Evolutionary conservation across 805 yeast species (phyloP), one percentile per base, ranked within the genome.

Genomic region (Vanderwaltozyma verrucispora): DNA sequence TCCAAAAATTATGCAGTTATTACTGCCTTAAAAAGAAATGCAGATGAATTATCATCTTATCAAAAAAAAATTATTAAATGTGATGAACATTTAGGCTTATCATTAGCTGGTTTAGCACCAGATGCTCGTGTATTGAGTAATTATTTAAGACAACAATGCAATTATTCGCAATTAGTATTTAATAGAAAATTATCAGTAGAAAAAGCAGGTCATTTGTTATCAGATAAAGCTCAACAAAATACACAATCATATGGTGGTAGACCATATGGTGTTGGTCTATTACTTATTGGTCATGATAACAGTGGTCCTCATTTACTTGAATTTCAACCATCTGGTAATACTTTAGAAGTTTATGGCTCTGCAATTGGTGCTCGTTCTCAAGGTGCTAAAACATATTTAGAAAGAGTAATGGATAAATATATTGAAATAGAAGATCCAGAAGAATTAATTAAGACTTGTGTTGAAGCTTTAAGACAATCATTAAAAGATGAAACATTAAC

Each of bases 351-450:
- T 57, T 75, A 73, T 49, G 97, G 95, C 26, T 79, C 96, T 11
- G 95, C 98, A 27, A 86, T 92, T 54, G 99, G 99, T 33, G 97
- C 99, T 9, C 75, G 99, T 57, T 89, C 97, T 2, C 99, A 92
- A 64, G 97, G 97, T 35, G 96, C 96, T 13, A 77, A 94, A 66
- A 92, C 99, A 2, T 92, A 86, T 51, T 67, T 92, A 56, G 99
- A 92, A 63, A 78, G 95, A 56, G 80, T 80, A 48, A 70, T 79
- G 55, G 86, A 83, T 27, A 67, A 68, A 23, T 83, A 85, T 48
- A 65, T 76, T 15, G 70, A 72, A 38, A 65, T 77, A 7, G 65
- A 73, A 11, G 65, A 71, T 28, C 64, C 76, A 30, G 94, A 86
- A 50, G 78, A 83, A 49, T 73, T 92, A 47, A 77, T 92, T 43